Base-by-base conservation (phyloP, 2,329 filamentous ascomycete species). In the Fusarium verrucosum region DNA sequence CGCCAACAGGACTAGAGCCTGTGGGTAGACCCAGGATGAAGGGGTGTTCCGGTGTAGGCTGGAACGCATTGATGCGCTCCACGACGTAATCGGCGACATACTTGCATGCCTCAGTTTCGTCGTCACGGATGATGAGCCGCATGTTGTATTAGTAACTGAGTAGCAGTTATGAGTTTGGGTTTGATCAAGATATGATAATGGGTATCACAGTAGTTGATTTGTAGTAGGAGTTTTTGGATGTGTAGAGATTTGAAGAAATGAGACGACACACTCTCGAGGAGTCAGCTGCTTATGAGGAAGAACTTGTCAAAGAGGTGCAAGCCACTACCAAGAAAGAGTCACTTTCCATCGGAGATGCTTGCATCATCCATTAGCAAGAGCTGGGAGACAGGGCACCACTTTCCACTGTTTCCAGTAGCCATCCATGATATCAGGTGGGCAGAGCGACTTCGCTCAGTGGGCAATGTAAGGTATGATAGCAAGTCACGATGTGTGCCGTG, bases 21-120 rank as follows among this genome's bases (percentile, higher is more conserved):
- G 92, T 96, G 10, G 92, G 92, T 43, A 96, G 83, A 57, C 92
- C 92, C 42, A 96, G 86, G 7, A 95, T 90, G 73, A 96, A 95
- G 2, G 91, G 92, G 68, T 87, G 87, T 65, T 87, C 80, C 43
- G 88, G 80, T 7, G 89, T 91, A 33, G 92, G 92, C 44, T 85
- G 84, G 78, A 92, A 95, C 60, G 86, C 80, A 71, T 89, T 91
- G 82, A 95, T 94, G 69, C 91, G 89, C 70, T 91, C 89, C 78
- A 94, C 87, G 70, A 95, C 89, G 78, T 94, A 93, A 76, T 92
- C 88, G 62, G 91, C 90, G 68, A 94, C 90, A 77, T 94, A 93
- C 70, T 83, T 82, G 72, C 91, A 92, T 54, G 90, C 90, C 62
- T 84, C 80, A 51, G 83, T 77, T 69, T 89, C 83, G 72, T 92